Base-by-base conservation (phyloP, 306 rosid species). In the Coriaria nepalensis region DNA sequence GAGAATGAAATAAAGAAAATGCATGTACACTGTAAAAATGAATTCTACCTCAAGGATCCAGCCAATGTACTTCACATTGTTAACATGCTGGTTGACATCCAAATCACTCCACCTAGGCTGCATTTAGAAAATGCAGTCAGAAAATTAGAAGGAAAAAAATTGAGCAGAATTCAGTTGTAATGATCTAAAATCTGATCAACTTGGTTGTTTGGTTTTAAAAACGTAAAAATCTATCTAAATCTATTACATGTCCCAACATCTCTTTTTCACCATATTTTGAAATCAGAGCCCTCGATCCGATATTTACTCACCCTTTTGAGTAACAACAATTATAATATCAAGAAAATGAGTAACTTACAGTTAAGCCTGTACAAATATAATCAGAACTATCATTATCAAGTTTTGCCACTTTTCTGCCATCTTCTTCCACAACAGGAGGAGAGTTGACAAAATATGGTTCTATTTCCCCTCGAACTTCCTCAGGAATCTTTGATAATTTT, bases 1-100 rank as follows among this genome's bases (percentile, higher is more conserved):
- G 29, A 20, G 29, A 20, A 20, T 20, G 29, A 20, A 20, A 20
- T 20, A 1, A 20, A 20, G 3, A 20, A 20, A 20, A 20, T 20
- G 29, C 29, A 20, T 20, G 29, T 20, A 20, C 3, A 20, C 3
- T 20, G 29, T 13, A 44, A 2, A 29, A 15, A 47, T 10, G 4
- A 47, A 13, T 14, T 52, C 29, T 73, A 90, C 98, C 98, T 90
- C 98, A 35, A 90, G 85, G 72, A 90, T 75, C 98, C 98, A 90
- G 72, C 95, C 98, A 77, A 90, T 73, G 79, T 90, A 90, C 78
- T 90, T 90, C 71, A 90, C 98, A 69, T 90, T 90, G 78, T 90
- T 90, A 56, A 90, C 98, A 59, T 90, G 98, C 81, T 79, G 98
- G 37, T 90, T 90, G 74, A 90, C 66, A 64, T 90, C 98, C 40